Evolutionary conservation across 129 eudicot genomes (phyloP).

Genomic region (Solidago caesia): DNA sequence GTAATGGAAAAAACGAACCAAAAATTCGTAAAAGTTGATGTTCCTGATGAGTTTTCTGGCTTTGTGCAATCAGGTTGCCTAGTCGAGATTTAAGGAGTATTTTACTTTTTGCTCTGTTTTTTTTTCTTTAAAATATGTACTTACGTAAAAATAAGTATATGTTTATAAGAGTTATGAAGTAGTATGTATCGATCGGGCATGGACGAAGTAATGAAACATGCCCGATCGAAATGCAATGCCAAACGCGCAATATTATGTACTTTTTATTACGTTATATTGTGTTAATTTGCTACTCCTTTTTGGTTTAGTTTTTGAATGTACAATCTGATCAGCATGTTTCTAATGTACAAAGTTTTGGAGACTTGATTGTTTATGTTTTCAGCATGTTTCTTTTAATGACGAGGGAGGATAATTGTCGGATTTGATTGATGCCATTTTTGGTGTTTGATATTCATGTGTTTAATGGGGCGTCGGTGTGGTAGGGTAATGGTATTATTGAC

Average conservation of each 20-base stretch:
- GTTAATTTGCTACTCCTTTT: too few relatives aligned
- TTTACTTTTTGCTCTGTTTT: not conserved
- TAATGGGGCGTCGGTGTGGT: too few relatives aligned
- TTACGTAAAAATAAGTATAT: not conserved
- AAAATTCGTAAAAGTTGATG: constrained; percentile 42
- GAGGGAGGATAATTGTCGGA: too few relatives aligned
- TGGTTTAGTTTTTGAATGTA: too few relatives aligned
- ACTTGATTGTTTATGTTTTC: too few relatives aligned
- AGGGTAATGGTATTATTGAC: too few relatives aligned
- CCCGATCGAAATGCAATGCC: not conserved
- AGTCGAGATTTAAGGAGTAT: constrained; percentile 50
- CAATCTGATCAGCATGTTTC: too few relatives aligned
- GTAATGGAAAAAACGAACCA: constrained; percentile 33
- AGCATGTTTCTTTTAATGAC: too few relatives aligned
- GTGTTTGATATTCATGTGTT: too few relatives aligned
- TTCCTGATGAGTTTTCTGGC: constrained; percentile 59
- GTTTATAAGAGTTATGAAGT: not conserved
- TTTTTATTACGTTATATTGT: too few relatives aligned
- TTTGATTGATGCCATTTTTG: too few relatives aligned
- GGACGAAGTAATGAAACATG: not conserved
- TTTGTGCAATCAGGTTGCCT: constrained; percentile 77
- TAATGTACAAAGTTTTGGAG: too few relatives aligned
- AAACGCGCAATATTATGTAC: not conserved
- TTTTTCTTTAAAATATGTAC: not conserved
- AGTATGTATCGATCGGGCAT: not conserved